Conservation (phyloP, 2,329 filamentous ascomycete species). For the Penicillium sp. region DNA sequence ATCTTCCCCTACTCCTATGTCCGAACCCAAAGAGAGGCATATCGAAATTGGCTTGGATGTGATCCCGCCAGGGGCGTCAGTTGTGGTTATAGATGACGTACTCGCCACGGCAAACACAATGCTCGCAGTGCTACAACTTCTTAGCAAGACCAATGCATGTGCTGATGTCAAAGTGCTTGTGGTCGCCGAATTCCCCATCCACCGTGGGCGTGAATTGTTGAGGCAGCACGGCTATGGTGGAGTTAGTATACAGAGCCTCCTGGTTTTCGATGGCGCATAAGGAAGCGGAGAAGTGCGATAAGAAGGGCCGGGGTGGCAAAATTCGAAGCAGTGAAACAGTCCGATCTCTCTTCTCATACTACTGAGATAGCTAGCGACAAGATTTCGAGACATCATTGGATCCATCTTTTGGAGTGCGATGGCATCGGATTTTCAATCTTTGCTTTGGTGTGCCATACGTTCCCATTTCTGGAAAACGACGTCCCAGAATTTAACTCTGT, state of each 20-base stretch:
- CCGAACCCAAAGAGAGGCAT: slow-evolving; percentile 24
- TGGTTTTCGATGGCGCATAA: slow-evolving; percentile 47
- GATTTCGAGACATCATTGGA: no score
- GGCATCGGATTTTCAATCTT: no score
- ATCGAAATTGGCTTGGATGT: slow-evolving; percentile 48
- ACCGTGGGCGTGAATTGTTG: slow-evolving; percentile 48
- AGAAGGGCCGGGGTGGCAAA: slow-evolving; percentile 2
- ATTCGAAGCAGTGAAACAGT: no score
- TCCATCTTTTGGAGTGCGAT: no score
- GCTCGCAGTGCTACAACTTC: slow-evolving; percentile 47
- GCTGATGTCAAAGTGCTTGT: slow-evolving; percentile 46
- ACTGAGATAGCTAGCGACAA: no score
- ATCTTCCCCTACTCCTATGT: slow-evolving; percentile 33
- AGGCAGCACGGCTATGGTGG: slow-evolving; percentile 45
- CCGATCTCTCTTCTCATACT: no score
- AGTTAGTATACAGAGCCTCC: slow-evolving; percentile 48
- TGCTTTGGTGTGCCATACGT: no score
- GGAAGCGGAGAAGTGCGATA: slow-evolving; percentile 5
- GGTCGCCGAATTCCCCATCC: slow-evolving; percentile 54
- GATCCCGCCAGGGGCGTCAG: slow-evolving; percentile 36
- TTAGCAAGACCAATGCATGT: slow-evolving; percentile 40
- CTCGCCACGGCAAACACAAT: slow-evolving; percentile 53
- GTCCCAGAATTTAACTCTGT: no score
- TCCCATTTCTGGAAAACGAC: no score
- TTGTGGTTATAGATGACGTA: slow-evolving; percentile 58